Conservation (phyloP, 176 grass and related monocot genomes). For the Oryza australiensis region DNA sequence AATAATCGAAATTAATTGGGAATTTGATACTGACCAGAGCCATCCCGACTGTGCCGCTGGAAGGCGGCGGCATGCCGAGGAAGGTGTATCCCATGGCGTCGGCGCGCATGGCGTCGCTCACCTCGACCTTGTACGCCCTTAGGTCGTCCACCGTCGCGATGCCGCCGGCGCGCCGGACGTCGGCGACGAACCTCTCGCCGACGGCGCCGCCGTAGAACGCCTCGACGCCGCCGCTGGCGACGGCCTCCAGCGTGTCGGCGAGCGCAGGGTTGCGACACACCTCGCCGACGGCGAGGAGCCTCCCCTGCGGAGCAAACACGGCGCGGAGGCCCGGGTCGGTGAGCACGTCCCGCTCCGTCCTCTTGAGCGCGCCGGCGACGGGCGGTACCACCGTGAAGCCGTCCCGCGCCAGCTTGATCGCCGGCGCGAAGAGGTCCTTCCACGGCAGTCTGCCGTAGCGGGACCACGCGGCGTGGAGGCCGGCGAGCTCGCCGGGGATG, state of each 20-base stretch:
- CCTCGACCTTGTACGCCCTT: slow-evolving; percentile 51
- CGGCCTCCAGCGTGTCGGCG: slow-evolving; percentile 47
- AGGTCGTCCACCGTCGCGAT: slow-evolving; percentile 63
- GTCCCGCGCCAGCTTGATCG: slow-evolving; percentile 68
- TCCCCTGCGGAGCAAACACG: slow-evolving; percentile 62
- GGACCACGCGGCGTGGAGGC: slow-evolving; percentile 70
- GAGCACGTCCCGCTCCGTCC: slow-evolving; percentile 35
- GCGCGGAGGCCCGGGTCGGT: slow-evolving; percentile 71
- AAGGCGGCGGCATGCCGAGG: slow-evolving; percentile 90
- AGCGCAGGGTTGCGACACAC: slow-evolving; percentile 75
- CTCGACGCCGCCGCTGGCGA: slow-evolving; percentile 49
- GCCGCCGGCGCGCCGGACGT: slow-evolving; percentile 57
- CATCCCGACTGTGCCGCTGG: slow-evolving; percentile 75
- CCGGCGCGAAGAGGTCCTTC: slow-evolving; percentile 67
- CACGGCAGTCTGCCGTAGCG: slow-evolving; percentile 68
- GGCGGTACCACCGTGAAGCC: slow-evolving; percentile 53
- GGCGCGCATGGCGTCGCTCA: slow-evolving; percentile 40
- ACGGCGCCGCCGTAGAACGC: slow-evolving; percentile 68
- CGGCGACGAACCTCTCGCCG: slow-evolving; percentile 51
- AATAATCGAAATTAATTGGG: background rate
- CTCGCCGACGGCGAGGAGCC: slow-evolving; percentile 58
- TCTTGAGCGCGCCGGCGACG: slow-evolving; percentile 46
- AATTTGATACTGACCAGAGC: slow-evolving; percentile 50
- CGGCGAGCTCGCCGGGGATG: slow-evolving; percentile 85
- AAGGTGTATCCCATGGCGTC: slow-evolving; percentile 75